A percentile compares a stretch with the other conserved stretches of the same genome.
These are phyloP conservation scores for Priceomyces medius DNA, from an alignment of 805 yeast species.

Conservation along the genomic window DNA sequence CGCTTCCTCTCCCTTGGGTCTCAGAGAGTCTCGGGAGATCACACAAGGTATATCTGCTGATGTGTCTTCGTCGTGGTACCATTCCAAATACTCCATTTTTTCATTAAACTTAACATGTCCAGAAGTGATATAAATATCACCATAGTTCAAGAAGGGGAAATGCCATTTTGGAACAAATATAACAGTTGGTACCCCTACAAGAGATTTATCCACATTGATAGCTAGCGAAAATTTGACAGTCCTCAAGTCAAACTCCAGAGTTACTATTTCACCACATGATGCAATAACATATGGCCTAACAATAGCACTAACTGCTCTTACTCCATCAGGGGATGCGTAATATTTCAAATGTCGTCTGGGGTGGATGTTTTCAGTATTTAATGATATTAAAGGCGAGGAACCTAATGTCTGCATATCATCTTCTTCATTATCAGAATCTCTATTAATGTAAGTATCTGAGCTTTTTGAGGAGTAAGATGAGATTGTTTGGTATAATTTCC, in stretches of 20 bases:
- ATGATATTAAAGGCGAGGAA: constrained; percentile 22
- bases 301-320: constrained; percentile 72
- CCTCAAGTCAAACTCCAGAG: constrained; percentile 59
- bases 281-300: constrained; percentile 74
- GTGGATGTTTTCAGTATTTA: constrained; percentile 22
- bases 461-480: not conserved
- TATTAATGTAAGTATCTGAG: not conserved
- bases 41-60: not conserved
- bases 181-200: constrained; percentile 45
- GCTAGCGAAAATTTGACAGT: constrained; percentile 47
- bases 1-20: constrained; percentile 21
- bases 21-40: not conserved
- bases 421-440: constrained; percentile 6
- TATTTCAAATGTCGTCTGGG: constrained; percentile 30
- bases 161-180: constrained; percentile 75
- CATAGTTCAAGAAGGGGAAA: constrained; percentile 50
- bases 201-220: constrained; percentile 27
- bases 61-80: constrained; percentile 55
- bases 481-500: not conserved
- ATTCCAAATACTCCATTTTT: constrained; percentile 56
- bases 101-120: constrained; percentile 58
- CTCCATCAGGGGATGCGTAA: constrained; percentile 54
- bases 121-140: constrained; percentile 48
- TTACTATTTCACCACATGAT: constrained; percentile 55
- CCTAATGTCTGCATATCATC: constrained; percentile 17